Conservation (phyloP, 1,284 basidiomycete species). For the Agaricales sp. region DNA sequence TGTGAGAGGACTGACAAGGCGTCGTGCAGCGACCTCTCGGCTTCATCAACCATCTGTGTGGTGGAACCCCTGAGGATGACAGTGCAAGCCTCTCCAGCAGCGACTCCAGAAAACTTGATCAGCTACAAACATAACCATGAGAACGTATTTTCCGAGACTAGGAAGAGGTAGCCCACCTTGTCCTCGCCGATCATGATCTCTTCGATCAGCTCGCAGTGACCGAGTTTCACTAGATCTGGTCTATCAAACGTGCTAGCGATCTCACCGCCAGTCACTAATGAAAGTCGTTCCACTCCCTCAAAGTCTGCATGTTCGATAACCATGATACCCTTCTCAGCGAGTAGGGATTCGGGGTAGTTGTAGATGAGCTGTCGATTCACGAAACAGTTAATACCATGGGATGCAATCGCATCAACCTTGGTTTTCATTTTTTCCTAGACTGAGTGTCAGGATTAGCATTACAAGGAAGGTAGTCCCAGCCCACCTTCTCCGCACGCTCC, state of each 20-base stretch:
- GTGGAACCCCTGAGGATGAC: slow-evolving; percentile 96
- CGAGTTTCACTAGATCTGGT: slow-evolving; percentile 90
- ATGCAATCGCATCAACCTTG: slow-evolving; percentile 91
- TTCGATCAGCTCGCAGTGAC: slow-evolving; percentile 90
- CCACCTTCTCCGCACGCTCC: slow-evolving; percentile 85
- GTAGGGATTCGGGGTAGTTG: slow-evolving; percentile 95
- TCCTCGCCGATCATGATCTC: slow-evolving; percentile 99
- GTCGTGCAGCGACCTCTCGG: slow-evolving; percentile 95
- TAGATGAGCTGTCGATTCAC: slow-evolving; percentile 99
- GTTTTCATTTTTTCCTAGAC: slow-evolving; percentile 95
- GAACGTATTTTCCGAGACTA: not conserved
- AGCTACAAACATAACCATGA: slow-evolving; percentile 39
- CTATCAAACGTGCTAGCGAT: slow-evolving; percentile 94
- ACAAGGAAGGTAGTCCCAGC: slow-evolving; percentile 9
- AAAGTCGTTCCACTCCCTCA: slow-evolving; percentile 94
- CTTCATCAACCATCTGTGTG: slow-evolving; percentile 98
- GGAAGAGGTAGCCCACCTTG: slow-evolving; percentile 48
- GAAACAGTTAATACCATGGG: slow-evolving; percentile 96
- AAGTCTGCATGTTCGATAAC: slow-evolving; percentile 99
- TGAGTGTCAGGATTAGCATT: not conserved
- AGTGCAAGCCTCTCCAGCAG: slow-evolving; percentile 97
- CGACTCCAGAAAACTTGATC: slow-evolving; percentile 98
- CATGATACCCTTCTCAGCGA: slow-evolving; percentile 92
- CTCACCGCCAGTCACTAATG: slow-evolving; percentile 96
- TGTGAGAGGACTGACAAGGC: slow-evolving; percentile 96